Percentiles rank a stretch among this genome's conserved stretches.
phyloP scores from a whole-genome alignment of 2,329 filamentous ascomycete genomes.

The Macrophomina phaseolina region DNA sequence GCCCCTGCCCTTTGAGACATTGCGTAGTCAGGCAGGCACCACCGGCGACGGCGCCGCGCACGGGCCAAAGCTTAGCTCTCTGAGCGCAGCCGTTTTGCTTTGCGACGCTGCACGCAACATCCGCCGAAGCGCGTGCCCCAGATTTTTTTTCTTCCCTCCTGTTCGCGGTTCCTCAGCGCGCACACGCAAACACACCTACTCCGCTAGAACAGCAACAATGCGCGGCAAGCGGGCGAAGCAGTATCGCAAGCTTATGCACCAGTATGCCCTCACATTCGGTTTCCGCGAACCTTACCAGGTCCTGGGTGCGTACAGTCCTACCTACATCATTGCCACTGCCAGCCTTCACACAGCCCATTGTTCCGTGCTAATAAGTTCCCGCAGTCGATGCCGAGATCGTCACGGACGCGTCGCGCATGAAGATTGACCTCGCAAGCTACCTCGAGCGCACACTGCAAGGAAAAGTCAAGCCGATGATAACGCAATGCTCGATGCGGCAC shows the following conservation, averaged over 20 bases:
- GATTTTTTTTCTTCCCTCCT: neutral
- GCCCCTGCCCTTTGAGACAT: constrained; percentile 26
- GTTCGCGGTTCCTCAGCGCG: no score
- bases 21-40: constrained; percentile 25
- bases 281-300: constrained; percentile 96
- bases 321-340: neutral
- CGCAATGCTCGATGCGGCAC: constrained; percentile 80
- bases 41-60: constrained; percentile 20
- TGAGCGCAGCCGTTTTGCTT: constrained; percentile 12
- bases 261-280: constrained; percentile 84
- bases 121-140: constrained; percentile 4
- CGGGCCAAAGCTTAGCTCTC: constrained; percentile 27
- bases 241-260: constrained; percentile 91
- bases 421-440: constrained; percentile 83
- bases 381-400: constrained; percentile 84
- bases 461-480: constrained; percentile 84
- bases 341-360: neutral
- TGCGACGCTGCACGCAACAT: constrained; percentile 21
- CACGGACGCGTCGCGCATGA: constrained; percentile 78
- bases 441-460: constrained; percentile 86
- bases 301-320: constrained; percentile 47
- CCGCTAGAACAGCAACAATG: constrained; percentile 55
- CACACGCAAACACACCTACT: neutral
- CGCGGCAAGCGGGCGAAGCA: constrained; percentile 73
- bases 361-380: constrained; percentile 18